Base-by-base conservation (phyloP, 495 filamentous ascomycete genomes). In the Podospora pseudoanserina region DNA sequence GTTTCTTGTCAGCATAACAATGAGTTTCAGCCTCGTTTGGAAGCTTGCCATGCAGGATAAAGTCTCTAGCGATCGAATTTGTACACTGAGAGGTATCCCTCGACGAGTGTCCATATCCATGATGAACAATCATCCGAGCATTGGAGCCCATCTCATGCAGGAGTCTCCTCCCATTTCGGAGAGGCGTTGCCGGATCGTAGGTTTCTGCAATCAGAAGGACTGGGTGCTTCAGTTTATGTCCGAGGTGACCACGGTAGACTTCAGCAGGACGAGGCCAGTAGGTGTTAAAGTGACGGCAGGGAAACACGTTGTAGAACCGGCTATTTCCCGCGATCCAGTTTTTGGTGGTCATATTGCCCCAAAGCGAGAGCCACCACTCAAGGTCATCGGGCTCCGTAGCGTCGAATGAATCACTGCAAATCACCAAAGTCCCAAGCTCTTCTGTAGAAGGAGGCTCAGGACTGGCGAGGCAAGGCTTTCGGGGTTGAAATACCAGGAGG, bases 171-270 rank as follows among this genome's bases (percentile, higher is more conserved):
- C 80, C 81, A 39, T 84, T 83, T 5, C 80, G 75, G 44, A 84
- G 71, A n/a, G 81, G 81, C 4, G 81, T 84, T 5, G 81, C 80
- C 0, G 80, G 80, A 60, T 84, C 81, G 64, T 84, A 81, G 20
- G 79, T 79, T 74, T 81, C 80, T 1, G 81, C 81, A 53, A 84
- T 78, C 27, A 84, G 70, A 60, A 84, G 64, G 23, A 84, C 72
- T 11, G 81, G 80, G 60, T 79, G 65, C 60, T 74, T 77, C 18
- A 84, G 76, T 0, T 77, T 79, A 60, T 78, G 70, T 67, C 79
- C 77, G 30, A 84, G 70, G 57, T 80, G 75, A 6, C 79, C 80
- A 19, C 81, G 79, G 64, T 79, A 82, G 4, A 82, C 78, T 59
- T 81, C 81, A 0, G 78, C 79, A 9, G 79, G 79, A 9, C 74